Conservation (phyloP, 805 yeast genomes). For the Metschnikowia lunata region DNA sequence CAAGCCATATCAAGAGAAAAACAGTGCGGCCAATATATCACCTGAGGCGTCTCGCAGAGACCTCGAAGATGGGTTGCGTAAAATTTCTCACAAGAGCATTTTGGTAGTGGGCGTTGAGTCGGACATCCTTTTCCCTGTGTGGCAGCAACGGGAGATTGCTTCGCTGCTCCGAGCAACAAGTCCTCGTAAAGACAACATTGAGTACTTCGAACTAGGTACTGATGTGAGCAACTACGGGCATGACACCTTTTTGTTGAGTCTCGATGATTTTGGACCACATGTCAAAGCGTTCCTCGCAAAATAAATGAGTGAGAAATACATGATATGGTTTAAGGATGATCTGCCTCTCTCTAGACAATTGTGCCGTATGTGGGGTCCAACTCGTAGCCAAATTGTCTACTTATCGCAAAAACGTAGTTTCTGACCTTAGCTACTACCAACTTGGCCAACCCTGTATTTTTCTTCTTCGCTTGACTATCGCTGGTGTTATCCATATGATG, state of each 20-base stretch:
- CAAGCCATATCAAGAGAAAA: conserved; percentile 53
- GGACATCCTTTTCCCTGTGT: conserved; percentile 85
- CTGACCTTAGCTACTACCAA: conserved; percentile 53
- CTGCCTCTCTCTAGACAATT: conserved; percentile 25
- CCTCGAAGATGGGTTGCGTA: conserved; percentile 58
- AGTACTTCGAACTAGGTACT: conserved; percentile 70
- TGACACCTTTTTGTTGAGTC: conserved; percentile 79
- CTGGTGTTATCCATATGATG: conserved; percentile 30
- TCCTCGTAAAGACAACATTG: conserved; percentile 33
- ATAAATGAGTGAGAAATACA: background rate
- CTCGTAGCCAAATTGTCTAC: conserved; percentile 62
- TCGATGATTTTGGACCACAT: conserved; percentile 76
- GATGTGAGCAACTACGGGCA: conserved; percentile 84
- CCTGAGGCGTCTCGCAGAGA: conserved; percentile 58
- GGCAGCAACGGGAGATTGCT: conserved; percentile 88
- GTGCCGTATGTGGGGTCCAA: conserved; percentile 54
- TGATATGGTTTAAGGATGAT: background rate
- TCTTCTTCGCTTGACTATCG: conserved; percentile 27
- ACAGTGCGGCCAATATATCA: conserved; percentile 41
- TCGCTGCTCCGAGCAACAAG: conserved; percentile 42
- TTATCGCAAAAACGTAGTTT: conserved; percentile 40
- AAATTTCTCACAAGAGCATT: conserved; percentile 59
- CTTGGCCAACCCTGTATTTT: conserved; percentile 57
- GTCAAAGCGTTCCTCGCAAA: conserved; percentile 56
- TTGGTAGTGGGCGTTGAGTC: conserved; percentile 90